Conservation (phyloP, 768 basidiomycete genomes). For the Phaffia tasmanica region DNA sequence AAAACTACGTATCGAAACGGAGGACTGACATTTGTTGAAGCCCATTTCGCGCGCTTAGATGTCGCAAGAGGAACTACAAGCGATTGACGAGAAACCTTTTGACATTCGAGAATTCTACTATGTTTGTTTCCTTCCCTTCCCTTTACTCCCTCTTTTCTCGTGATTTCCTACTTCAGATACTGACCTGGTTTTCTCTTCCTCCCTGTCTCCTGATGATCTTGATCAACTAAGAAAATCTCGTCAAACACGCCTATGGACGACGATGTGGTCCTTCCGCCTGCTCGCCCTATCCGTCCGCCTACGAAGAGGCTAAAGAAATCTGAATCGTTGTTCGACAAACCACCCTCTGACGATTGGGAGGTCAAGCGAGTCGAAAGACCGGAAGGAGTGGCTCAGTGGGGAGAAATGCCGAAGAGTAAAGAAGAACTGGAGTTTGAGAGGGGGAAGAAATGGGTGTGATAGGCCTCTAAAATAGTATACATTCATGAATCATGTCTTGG, state of each 20-base stretch:
- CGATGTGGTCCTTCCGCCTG: background rate
- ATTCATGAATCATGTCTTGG: too few species aligned
- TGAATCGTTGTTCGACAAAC: conserved; percentile 15
- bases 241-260: background rate
- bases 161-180: background rate
- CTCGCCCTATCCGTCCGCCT: background rate
- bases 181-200: background rate
- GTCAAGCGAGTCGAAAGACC: conserved; percentile 27
- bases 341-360: conserved; percentile 26
- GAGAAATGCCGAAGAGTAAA: conserved; percentile 8
- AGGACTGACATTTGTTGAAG: background rate
- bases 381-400: conserved; percentile 22
- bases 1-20: background rate
- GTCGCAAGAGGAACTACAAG: conserved; percentile 62
- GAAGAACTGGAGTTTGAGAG: conserved; percentile 16
- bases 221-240: background rate
- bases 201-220: background rate
- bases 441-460: conserved; percentile 17
- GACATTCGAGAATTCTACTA: conserved; percentile 95
- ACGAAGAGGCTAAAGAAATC: conserved; percentile 14
- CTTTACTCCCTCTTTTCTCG: background rate
- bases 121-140: conserved; percentile 47
- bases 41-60: conserved; percentile 42
- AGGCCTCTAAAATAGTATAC: too few species aligned
- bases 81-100: conserved; percentile 61